phyloP scores from a whole-genome alignment of 257 asterid species.

The Phtheirospermum japonicum region DNA sequence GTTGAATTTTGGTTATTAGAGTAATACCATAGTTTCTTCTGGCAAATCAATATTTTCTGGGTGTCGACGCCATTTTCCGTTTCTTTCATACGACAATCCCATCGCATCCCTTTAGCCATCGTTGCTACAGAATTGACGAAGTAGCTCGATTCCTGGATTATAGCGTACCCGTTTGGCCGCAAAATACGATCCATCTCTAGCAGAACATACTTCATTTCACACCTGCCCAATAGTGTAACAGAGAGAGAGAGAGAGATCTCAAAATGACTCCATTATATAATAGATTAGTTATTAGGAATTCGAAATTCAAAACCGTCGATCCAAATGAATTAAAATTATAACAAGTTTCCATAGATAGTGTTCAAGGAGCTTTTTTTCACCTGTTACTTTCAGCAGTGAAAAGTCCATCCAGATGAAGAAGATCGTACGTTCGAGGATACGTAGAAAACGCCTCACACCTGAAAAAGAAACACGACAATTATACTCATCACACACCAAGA shows the following conservation, averaged over 20 bases:
- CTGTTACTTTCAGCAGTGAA: background rate
- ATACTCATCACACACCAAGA: background rate
- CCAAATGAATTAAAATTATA: no score
- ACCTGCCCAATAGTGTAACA: no score
- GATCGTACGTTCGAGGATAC: slow-evolving; percentile 8
- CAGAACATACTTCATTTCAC: background rate
- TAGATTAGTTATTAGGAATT: no score
- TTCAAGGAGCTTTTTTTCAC: background rate
- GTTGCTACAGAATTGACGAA: slow-evolving; percentile 34
- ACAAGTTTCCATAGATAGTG: background rate
- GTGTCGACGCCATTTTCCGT: background rate
- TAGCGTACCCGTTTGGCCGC: slow-evolving; percentile 1
- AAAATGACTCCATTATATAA: no score
- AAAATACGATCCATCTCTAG: slow-evolving; percentile 14
- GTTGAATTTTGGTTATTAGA: slow-evolving; percentile 4
- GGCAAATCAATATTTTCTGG: background rate
- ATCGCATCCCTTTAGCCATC: slow-evolving; percentile 40
- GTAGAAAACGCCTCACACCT: slow-evolving; percentile 15
- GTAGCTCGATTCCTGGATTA: slow-evolving; percentile 15
- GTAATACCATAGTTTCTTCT: slow-evolving; percentile 10
- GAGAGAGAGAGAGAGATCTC: no score
- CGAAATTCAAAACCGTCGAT: background rate
- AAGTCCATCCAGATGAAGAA: slow-evolving; percentile 3
- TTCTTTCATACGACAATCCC: slow-evolving; percentile 25
- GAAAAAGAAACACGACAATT: background rate